These are phyloP conservation scores for Kuraishia piskuri DNA, from an alignment of 805 yeast genomes.

Conservation along the genomic window DNA sequence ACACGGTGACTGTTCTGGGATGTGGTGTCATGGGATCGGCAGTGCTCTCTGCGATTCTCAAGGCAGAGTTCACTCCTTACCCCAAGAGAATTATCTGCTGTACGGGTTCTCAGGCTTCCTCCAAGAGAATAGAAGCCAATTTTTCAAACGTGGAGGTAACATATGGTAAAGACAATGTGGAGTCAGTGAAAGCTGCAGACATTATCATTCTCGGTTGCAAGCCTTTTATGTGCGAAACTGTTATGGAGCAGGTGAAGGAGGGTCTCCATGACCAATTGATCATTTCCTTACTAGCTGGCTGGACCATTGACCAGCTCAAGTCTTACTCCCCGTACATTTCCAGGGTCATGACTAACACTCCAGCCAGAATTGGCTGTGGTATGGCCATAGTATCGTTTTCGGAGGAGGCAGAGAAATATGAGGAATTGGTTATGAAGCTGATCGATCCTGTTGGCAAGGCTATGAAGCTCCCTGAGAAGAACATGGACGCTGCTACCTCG, in stretches of 20 bases:
- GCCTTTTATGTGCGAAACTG: conserved; percentile 67
- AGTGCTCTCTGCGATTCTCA: conserved; percentile 69
- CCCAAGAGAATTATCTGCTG: conserved; percentile 77
- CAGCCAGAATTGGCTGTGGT: conserved; percentile 88
- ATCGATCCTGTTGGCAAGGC: conserved; percentile 62
- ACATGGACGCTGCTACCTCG: conserved; percentile 95
- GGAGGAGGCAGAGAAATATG: conserved; percentile 32
- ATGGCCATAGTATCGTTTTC: conserved; percentile 89
- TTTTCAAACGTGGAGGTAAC: conserved; percentile 47
- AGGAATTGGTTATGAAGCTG: conserved; percentile 41
- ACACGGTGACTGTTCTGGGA: conserved; percentile 63
- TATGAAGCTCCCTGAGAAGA: conserved; percentile 70
- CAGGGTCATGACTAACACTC: conserved; percentile 97
- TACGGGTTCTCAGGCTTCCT: conserved; percentile 49
- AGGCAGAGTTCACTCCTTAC: conserved; percentile 37
- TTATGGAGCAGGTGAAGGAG: conserved; percentile 41
- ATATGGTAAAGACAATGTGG: conserved; percentile 38
- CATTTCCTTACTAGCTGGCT: conserved; percentile 87
- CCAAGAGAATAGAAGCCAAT: conserved; percentile 35
- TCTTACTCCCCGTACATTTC: conserved; percentile 53
- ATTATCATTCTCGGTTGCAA: conserved; percentile 80
- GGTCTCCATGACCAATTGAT: conserved; percentile 47
- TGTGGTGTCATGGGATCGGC: conserved; percentile 97
- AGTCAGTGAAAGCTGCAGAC: conserved; percentile 56
- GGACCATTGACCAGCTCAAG: conserved; percentile 65